Evolutionary conservation across 768 basidiomycete genomes (phyloP), one percentile per base, ranked within the genome.

Genomic region (Podaxis sp.): DNA sequence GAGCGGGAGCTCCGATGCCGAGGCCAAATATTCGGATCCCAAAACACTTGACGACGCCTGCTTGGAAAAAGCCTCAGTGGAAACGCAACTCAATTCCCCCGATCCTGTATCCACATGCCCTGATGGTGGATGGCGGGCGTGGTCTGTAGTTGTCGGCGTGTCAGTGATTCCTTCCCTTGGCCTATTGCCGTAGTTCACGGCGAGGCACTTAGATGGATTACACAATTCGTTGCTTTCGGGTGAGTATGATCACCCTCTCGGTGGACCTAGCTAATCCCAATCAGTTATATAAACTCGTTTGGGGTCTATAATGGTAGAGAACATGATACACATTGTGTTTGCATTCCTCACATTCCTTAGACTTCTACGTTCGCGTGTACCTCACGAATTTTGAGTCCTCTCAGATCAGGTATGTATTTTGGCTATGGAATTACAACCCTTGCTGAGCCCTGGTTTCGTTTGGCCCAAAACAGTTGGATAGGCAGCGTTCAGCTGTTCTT

Each of bases 401-500:
- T 21, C 71, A 72, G 40, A 76, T 77, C 37, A 74, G 74, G 73
- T 74, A 67, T 36, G 69, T 65, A 36, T 21, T 37, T 35, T 54
- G 14, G 42, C 42, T 44, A 44, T 18, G 42, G 16, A 18, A 44
- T n/a, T 14, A 6, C 18, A 18, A 14, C n/a, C 18, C 6, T n/a
- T 14, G n/a, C 18, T 44, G 6, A 7, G 18, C 0, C 9, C 16
- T 9, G 3, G 16, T 44, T n/a, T 44, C 42, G 6, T 2, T 44
- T 32, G 32, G 7, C 18, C 18, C 42, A 9, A 16, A 18, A 44
- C 44, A 76, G 72, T 21, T 76, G 71, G 72, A 72, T 85, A 32
- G 84, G 83, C 9, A 80, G 82, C 35, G 70, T 75, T 7, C 81
- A 85, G 55, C 68, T 82, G 9, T 76, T 80, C 56, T 68, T 84